Evolutionary conservation across 1,284 basidiomycete genomes (phyloP), one percentile per base, ranked within the genome.

Genomic region (Austropuccinia psidii): DNA sequence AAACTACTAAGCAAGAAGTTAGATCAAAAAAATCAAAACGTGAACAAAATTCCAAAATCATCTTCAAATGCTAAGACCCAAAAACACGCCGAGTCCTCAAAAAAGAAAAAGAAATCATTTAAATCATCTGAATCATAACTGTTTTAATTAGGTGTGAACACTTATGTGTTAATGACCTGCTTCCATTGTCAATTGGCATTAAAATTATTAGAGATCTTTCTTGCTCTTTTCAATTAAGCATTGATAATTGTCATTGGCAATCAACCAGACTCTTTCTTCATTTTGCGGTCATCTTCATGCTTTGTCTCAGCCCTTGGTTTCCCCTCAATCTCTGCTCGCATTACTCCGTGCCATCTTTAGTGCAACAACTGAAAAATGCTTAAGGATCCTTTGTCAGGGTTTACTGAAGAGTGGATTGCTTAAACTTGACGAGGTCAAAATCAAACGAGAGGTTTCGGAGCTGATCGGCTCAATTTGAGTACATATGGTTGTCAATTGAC

Each of bases 191-290:
- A 41, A 61, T 92, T 0, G 90, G 90, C 0, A 85, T 86, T 74
- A 85, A 88, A 64, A 84, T 95, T n/a, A 82, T 94, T 29, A 89
- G 93, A 77, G 91, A 96, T 78, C 88, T 93, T 72, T 90, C 88
- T 85, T 90, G 89, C 80, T 88, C 88, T 1, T 94, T 95, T 80
- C 89, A 93, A 77, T 84, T 85, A 1, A 90, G 88, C 79, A 84
- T 95, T 35, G 91, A 94, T 81, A 89, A 89, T 76, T 83, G 92
- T 27, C 87, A 89, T 74, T 96, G 93, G 93, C 85, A 90, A 78
- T 89, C 93, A 77, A 88, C 89, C 45, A 85, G 93, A 72, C 84
- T 93, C 77, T 89, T 88, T 77, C 92, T 94, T 24, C 90, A 92
- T 77, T 90, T 96, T 94, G 96, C 78, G 89, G 92, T 0, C 89